Base-by-base conservation (phyloP, 805 yeast genomes). In the Wickerhamiella alocasiicola region DNA sequence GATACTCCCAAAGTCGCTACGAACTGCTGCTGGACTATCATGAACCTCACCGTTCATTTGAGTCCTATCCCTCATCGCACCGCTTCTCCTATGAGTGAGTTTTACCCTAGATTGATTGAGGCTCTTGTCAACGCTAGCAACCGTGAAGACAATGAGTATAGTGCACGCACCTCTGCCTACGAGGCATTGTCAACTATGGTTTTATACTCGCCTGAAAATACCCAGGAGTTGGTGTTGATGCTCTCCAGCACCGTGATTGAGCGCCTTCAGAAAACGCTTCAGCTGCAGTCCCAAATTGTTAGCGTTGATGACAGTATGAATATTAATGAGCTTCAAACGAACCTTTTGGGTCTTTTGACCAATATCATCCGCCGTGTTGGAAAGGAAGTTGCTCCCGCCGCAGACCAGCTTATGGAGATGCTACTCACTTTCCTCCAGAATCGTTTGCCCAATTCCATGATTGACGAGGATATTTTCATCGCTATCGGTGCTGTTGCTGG, bases 21-120 rank as follows among this genome's bases (percentile, higher is more conserved):
- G n/a, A 91, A 91, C 66, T 84, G 95, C 63, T 84, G 97, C 61
- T 91, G 98, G 98, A 78, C 96, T 5, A 67, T 91, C 46, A 91
- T 91, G 62, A 91, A 91, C 60, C 67, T 91, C 49, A 71, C 82
- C 20, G 97, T 88, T 61, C 95, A 85, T 62, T 63, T 87, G 44
- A 65, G 70, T 25, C 58, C 63, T 13, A 48, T 46, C 24, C 64
- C 71, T 1, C 57, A 60, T 26, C 44, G 49, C 9, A 60, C 65
- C 25, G 64, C 81, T 9, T 74, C 81, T 24, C 68, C 76, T 18
- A 68, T 91, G 64, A 80, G 94, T 20, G 78, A 68, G 46, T 88
- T 74, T 59, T 85, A 83, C 55, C 69, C 68, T 18, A 64, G 67
- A 12, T 63, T 91, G 40, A 73, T 84, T 17, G 85, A 84, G 29